A percentile compares a stretch with the other conserved stretches of the same genome.
These are phyloP conservation scores for Malus hybrid DNA, from an alignment of 331 rosid genomes.

Conservation along the genomic window DNA sequence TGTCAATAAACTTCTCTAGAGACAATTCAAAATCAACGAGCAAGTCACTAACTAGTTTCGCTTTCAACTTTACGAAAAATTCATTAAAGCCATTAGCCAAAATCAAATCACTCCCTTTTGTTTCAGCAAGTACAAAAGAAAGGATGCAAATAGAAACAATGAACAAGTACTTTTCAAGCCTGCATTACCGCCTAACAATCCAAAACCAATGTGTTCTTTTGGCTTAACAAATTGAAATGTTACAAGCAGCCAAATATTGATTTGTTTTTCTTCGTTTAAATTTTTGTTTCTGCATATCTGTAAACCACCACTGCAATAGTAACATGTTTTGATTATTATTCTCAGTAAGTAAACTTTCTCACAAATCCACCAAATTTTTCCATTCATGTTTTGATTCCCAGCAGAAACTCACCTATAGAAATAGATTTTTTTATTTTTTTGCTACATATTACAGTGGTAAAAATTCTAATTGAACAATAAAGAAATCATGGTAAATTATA, in stretches of 20 bases:
- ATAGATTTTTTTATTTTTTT: background rate
- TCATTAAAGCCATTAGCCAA: background rate
- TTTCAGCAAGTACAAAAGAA: background rate
- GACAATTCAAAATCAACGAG: background rate
- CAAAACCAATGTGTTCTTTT: background rate
- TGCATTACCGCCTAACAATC: background rate
- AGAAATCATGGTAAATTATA: background rate
- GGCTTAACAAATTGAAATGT: background rate
- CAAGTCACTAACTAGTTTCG: background rate
- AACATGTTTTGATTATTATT: background rate
- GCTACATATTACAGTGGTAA: background rate
- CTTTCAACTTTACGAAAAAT: background rate
- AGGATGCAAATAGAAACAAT: background rate
- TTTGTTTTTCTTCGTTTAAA: background rate
- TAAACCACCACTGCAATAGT: background rate
- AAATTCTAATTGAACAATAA: background rate
- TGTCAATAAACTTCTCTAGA: background rate
- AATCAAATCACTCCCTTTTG: background rate
- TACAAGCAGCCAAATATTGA: background rate
- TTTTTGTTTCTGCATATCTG: background rate
- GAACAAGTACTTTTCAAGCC: background rate
- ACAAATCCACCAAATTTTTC: background rate
- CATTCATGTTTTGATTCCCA: background rate
- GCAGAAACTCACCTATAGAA: background rate
- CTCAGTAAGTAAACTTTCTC: background rate